These are phyloP conservation scores for Teunomyces stri DNA, from an alignment of 805 yeast genomes.

Conservation along the genomic window DNA sequence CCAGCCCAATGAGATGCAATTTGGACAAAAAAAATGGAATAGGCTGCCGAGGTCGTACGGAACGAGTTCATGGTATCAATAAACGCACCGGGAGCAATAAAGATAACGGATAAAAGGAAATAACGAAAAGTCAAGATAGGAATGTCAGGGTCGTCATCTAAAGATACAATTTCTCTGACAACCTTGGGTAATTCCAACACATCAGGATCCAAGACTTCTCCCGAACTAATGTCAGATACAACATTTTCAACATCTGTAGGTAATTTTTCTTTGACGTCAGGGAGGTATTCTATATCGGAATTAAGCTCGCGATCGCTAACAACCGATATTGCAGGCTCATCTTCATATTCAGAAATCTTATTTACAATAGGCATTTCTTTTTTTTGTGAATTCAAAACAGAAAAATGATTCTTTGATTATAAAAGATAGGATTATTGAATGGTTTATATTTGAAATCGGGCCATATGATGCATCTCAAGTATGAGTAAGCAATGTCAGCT, in stretches of 20 bases:
- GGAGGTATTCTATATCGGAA: constrained; percentile 5
- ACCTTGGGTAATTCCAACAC: constrained; percentile 28
- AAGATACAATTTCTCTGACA: constrained; percentile 35
- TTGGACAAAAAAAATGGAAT: constrained; percentile 52
- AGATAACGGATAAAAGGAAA: constrained; percentile 30
- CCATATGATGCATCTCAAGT: background rate
- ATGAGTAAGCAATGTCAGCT: background rate
- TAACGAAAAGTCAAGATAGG: constrained; percentile 39
- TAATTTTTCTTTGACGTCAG: constrained; percentile 8
- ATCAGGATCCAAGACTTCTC: constrained; percentile 14
- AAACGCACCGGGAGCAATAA: constrained; percentile 42
- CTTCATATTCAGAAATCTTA: background rate
- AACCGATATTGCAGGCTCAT: background rate
- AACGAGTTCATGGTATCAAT: constrained; percentile 41
- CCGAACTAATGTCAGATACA: constrained; percentile 4
- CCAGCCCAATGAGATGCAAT: constrained; percentile 49
- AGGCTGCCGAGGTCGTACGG: constrained; percentile 49
- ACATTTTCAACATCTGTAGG: constrained; percentile 7
- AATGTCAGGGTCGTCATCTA: constrained; percentile 37
- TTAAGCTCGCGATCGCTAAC: background rate
- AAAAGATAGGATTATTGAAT: background rate
- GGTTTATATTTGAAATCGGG: background rate
- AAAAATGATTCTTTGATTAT: background rate
- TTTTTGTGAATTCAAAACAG: background rate
- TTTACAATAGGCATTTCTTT: background rate